phyloP scores from a whole-genome alignment of 768 basidiomycete genomes.

The Russula sp. region DNA sequence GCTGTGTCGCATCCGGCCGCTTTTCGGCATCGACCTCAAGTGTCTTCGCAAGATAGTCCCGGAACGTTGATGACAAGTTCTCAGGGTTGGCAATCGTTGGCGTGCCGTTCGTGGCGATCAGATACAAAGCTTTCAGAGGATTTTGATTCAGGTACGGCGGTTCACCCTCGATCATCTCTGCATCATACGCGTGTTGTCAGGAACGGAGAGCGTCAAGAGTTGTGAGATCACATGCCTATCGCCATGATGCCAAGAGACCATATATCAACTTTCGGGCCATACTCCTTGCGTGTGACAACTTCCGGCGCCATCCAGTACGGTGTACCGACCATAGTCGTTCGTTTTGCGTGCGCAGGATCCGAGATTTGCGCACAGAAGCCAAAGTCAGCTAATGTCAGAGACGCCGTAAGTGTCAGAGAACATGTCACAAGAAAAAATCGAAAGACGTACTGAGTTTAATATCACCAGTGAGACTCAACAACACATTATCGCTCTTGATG shows the following conservation, averaged over 20 bases:
- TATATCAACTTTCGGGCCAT: conserved; percentile 97
- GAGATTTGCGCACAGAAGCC: conserved; percentile 99
- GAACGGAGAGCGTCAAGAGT: conserved; percentile 23
- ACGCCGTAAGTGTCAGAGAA: not conserved
- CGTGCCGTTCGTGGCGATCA: conserved; percentile 98
- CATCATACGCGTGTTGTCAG: conserved; percentile 3
- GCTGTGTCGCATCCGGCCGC: conserved; percentile 78
- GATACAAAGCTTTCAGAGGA: conserved; percentile 92
- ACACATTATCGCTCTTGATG: conserved; percentile 98
- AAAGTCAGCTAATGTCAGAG: conserved; percentile 71
- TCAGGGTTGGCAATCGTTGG: conserved; percentile 94
- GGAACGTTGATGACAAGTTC: conserved; percentile 70
- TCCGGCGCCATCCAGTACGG: conserved; percentile 99
- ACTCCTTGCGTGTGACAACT: conserved; percentile 96
- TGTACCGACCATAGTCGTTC: conserved; percentile 97
- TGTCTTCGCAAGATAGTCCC: conserved; percentile 83
- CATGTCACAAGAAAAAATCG: not conserved
- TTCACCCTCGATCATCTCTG: conserved; percentile 98
- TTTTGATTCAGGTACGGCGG: conserved; percentile 96
- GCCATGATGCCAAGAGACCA: conserved; percentile 98
- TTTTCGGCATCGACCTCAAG: conserved; percentile 95
- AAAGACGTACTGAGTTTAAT: conserved; percentile 89
- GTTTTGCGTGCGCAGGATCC: conserved; percentile 75
- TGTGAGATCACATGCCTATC: conserved; percentile 55
- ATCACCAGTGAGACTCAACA: conserved; percentile 89